These are phyloP conservation scores for Lumnitzera racemosa DNA, from an alignment of 345 rosid species.

Conservation along the genomic window DNA sequence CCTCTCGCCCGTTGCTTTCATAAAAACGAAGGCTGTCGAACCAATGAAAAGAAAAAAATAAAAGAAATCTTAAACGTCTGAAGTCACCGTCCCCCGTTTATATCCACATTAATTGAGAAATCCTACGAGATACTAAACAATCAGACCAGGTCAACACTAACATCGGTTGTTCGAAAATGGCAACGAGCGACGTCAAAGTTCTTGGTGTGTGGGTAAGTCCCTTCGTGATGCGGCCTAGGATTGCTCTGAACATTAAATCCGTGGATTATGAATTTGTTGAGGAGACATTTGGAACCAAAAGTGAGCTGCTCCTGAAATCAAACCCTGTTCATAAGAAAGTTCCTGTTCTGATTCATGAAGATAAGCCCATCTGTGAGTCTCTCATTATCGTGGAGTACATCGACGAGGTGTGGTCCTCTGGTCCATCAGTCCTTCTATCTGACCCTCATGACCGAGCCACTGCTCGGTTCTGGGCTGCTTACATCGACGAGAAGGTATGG, in stretches of 20 bases:
- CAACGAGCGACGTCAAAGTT: too few relatives aligned
- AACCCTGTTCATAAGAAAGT: constrained; percentile 67
- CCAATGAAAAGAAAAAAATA: too few relatives aligned
- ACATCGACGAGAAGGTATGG: constrained; percentile 14
- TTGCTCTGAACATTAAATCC: constrained; percentile 55
- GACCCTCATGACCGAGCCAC: constrained; percentile 50
- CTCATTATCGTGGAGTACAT: constrained; percentile 51
- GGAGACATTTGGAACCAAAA: constrained; percentile 36
- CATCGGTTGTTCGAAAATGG: too few relatives aligned
- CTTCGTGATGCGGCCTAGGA: constrained; percentile 50
- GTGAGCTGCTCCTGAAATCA: constrained; percentile 49
- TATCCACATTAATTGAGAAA: too few relatives aligned
- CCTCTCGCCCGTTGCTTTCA: too few relatives aligned
- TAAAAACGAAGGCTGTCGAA: too few relatives aligned
- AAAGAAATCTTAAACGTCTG: too few relatives aligned
- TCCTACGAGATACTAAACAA: too few relatives aligned
- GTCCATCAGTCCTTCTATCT: constrained; percentile 39
- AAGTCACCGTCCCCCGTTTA: too few relatives aligned
- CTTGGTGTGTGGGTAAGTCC: constrained; percentile 51
- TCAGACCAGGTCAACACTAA: too few relatives aligned
- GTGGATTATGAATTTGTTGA: constrained; percentile 43
- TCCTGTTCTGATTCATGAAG: constrained; percentile 57
- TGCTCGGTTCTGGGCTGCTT: constrained; percentile 32
- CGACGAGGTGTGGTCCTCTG: constrained; percentile 50
- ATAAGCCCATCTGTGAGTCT: constrained; percentile 47